Conservation (phyloP, 2,329 filamentous ascomycete genomes). For the Ceratocystis variospora region DNA sequence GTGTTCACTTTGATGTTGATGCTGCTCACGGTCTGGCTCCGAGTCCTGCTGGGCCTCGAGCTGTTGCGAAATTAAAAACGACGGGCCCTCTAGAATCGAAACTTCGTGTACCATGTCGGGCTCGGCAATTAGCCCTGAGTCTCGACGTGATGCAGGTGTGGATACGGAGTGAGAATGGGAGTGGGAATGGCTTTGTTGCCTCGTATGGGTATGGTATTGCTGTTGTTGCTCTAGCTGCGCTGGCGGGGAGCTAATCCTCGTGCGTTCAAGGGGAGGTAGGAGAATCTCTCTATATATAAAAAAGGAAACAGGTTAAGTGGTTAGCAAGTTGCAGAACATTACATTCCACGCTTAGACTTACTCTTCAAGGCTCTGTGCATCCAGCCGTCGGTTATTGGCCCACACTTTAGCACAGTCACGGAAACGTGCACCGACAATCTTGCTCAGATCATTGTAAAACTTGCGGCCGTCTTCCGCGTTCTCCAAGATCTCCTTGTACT, state of each 20-base stretch:
- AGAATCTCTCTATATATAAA: conserved; percentile 32
- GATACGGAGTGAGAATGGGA: conserved; percentile 8
- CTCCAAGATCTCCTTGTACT: conserved; percentile 89
- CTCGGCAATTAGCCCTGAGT: not conserved
- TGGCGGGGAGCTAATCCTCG: conserved; percentile 11
- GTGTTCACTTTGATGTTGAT: conserved; percentile 20
- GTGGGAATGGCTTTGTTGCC: conserved; percentile 21
- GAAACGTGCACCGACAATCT: conserved; percentile 67
- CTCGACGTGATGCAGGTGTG: conserved; percentile 14
- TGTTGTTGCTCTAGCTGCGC: conserved; percentile 27
- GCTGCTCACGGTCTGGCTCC: not conserved
- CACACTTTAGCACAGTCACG: conserved; percentile 65
- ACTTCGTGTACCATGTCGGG: conserved; percentile 17
- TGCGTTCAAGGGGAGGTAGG: conserved; percentile 35
- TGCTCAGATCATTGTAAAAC: conserved; percentile 92
- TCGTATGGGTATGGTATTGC: conserved; percentile 26
- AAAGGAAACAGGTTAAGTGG: conserved; percentile 12
- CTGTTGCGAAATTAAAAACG: conserved; percentile 15
- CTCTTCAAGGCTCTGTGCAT: conserved; percentile 67
- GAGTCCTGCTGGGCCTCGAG: not conserved
- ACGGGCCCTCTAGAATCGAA: conserved; percentile 21
- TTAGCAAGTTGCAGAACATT: conserved; percentile 16
- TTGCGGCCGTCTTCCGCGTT: conserved; percentile 85
- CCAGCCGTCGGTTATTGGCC: conserved; percentile 64
- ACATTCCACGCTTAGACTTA: conserved; percentile 30